phyloP scores from a whole-genome alignment of 2,329 filamentous ascomycete species.

The Microdochium nivale region DNA sequence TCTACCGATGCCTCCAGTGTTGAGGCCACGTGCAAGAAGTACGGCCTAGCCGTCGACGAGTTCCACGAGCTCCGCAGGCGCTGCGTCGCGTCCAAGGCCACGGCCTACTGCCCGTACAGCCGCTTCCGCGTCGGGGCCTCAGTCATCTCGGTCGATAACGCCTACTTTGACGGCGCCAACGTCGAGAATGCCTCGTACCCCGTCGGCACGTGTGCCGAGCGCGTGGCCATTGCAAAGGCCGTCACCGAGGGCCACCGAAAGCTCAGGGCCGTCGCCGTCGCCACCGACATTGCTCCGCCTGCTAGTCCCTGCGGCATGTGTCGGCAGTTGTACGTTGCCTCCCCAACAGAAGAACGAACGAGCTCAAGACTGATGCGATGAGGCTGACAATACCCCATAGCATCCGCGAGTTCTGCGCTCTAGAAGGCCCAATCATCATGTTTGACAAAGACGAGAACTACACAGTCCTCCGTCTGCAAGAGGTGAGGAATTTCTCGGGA shows the following conservation, averaged over 20 bases:
- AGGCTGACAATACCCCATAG: slow-evolving; percentile 24
- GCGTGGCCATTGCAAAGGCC: slow-evolving; percentile 78
- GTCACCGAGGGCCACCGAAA: slow-evolving; percentile 48
- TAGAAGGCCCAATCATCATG: slow-evolving; percentile 78
- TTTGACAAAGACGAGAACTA: slow-evolving; percentile 75
- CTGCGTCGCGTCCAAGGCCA: slow-evolving; percentile 63
- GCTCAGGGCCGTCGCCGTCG: slow-evolving; percentile 77
- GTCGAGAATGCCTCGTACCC: slow-evolving; percentile 92
- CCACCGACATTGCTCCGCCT: slow-evolving; percentile 65
- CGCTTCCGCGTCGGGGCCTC: slow-evolving; percentile 84
- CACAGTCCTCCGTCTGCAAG: slow-evolving; percentile 59
- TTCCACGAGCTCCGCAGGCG: slow-evolving; percentile 54
- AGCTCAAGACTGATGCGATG: background rate
- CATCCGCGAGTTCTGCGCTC: slow-evolving; percentile 66
- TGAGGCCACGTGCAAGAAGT: slow-evolving; percentile 23
- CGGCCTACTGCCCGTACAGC: slow-evolving; percentile 89
- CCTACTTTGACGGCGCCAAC: slow-evolving; percentile 67
- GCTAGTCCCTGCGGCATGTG: slow-evolving; percentile 91
- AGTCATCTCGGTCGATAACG: slow-evolving; percentile 49
- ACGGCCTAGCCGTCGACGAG: slow-evolving; percentile 51
- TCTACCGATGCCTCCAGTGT: slow-evolving; percentile 13
- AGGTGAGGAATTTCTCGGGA: slow-evolving; percentile 36
- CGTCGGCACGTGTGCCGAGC: slow-evolving; percentile 91
- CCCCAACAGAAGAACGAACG: background rate
- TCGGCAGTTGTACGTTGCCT: slow-evolving; percentile 66